A percentile compares a stretch with the other conserved stretches of the same genome.
phyloP scores from a whole-genome alignment of 441 rosid species.

The Jatropha podagrica region DNA sequence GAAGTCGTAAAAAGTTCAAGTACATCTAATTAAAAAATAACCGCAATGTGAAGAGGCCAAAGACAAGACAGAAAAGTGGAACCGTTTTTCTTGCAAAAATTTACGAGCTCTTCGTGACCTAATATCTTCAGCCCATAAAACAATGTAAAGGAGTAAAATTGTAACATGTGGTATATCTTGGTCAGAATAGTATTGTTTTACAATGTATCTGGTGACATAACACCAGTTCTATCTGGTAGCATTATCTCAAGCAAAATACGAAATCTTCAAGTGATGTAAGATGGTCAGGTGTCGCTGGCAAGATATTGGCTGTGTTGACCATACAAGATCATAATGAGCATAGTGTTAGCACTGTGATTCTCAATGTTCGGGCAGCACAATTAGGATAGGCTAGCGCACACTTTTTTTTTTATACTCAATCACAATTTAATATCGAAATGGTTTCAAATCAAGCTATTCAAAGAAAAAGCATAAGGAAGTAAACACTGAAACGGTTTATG shows the following conservation, averaged over 20 bases:
- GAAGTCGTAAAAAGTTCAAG: slow-evolving; percentile 15
- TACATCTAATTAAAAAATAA: neutral
- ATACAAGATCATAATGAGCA: neutral
- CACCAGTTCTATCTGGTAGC: neutral
- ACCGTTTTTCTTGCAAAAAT: neutral
- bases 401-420: neutral
- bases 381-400: neutral
- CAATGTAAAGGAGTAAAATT: neutral
- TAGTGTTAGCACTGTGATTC: neutral
- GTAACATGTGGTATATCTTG: neutral
- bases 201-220: neutral
- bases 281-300: neutral
- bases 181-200: too few relatives aligned
- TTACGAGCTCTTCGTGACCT: neutral
- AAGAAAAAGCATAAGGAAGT: slow-evolving; percentile 1
- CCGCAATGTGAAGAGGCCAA: neutral
- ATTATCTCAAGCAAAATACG: neutral
- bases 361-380: neutral
- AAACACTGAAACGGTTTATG: neutral
- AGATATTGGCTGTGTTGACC: neutral
- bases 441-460: neutral
- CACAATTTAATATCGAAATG: neutral
- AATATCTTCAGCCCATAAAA: neutral
- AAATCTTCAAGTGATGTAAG: neutral
- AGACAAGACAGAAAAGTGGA: neutral